These are phyloP conservation scores for Skeletonema grethae DNA, from an alignment of 108 stramenopile genomes.

Conservation along the genomic window DNA sequence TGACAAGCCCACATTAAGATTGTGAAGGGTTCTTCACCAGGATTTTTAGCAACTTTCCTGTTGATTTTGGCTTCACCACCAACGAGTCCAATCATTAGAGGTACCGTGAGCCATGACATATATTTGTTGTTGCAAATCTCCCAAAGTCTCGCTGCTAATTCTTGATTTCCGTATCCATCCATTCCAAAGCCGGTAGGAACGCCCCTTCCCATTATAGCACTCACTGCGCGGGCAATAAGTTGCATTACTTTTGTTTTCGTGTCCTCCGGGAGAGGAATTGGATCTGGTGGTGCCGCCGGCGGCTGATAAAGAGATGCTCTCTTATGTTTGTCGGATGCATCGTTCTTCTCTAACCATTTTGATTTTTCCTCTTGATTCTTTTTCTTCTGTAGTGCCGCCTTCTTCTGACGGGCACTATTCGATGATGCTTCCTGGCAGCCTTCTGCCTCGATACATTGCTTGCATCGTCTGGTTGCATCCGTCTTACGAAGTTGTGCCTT, in stretches of 20 bases:
- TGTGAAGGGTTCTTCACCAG: background rate
- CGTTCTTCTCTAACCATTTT: background rate
- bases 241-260: background rate
- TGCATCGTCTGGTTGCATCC: background rate
- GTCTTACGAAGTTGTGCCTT: background rate
- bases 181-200: background rate
- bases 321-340: background rate
- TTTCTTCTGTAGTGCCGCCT: background rate
- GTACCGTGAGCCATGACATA: background rate
- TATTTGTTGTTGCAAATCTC: background rate
- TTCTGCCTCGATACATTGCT: background rate
- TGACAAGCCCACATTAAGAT: background rate
- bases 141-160: background rate
- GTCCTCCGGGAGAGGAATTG: background rate
- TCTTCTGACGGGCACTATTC: background rate
- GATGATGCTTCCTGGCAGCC: background rate
- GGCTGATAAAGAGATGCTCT: background rate
- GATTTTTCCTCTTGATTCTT: background rate
- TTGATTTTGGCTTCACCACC: background rate
- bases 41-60: background rate
- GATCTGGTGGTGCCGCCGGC: background rate
- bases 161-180: background rate
- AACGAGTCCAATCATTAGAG: background rate
- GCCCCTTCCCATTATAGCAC: background rate
- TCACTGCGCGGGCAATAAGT: background rate